Conservation (phyloP, 331 rosid species). For the Spiraea crenata region DNA sequence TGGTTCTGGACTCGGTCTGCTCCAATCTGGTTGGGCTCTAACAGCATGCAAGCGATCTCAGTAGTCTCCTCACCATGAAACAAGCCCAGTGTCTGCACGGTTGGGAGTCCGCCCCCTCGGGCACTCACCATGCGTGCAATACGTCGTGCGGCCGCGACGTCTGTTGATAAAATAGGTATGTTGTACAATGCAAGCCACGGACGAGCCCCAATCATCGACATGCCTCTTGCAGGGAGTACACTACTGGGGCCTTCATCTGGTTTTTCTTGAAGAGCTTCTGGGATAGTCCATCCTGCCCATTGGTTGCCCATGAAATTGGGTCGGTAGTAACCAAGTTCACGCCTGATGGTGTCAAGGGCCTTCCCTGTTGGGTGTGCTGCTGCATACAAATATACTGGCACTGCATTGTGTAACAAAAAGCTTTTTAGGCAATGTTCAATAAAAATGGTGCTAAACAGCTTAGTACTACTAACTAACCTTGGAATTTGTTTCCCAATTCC, state of each 20-base stretch:
- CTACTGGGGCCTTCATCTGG: slow-evolving; percentile 65
- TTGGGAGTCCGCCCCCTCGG: slow-evolving; percentile 82
- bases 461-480: slow-evolving; percentile 40
- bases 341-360: slow-evolving; percentile 62
- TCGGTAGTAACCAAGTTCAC: slow-evolving; percentile 67
- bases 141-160: slow-evolving; percentile 44
- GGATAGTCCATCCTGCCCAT: slow-evolving; percentile 86
- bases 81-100: slow-evolving; percentile 61
- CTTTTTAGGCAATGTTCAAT: neutral
- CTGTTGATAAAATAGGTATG: slow-evolving; percentile 58
- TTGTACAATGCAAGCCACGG: slow-evolving; percentile 72
- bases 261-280: slow-evolving; percentile 46
- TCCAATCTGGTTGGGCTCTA: slow-evolving; percentile 78
- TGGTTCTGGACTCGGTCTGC: slow-evolving; percentile 64
- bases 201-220: slow-evolving; percentile 74
- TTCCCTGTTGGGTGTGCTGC: slow-evolving; percentile 91
- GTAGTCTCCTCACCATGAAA: slow-evolving; percentile 60
- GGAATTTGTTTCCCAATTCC: slow-evolving; percentile 61
- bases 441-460: too few relatives aligned
- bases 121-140: slow-evolving; percentile 80
- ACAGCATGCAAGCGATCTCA: slow-evolving; percentile 76
- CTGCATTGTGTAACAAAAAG: slow-evolving; percentile 38
- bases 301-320: slow-evolving; percentile 71
- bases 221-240: slow-evolving; percentile 53
- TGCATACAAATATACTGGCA: slow-evolving; percentile 72